Evolutionary conservation across 2,329 filamentous ascomycete genomes (phyloP), one percentile per base, ranked within the genome.

Genomic region (Sporothrix variecibatus): DNA sequence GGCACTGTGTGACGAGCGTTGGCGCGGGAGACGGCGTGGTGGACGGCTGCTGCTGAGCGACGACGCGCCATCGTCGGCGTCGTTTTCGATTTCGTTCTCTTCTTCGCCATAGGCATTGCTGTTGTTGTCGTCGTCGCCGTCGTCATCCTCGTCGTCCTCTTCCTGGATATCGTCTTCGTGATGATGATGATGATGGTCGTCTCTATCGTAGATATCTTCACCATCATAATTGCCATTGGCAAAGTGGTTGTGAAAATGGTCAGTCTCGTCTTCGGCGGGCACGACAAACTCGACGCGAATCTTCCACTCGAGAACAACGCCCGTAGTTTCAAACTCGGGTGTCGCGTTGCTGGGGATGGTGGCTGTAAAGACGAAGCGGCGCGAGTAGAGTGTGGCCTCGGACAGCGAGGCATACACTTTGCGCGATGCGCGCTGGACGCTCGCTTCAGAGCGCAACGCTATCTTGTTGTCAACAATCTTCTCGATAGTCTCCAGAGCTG

Each of bases 201-300:
- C 71, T 7, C 49, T 46, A 3, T 74, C 60, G 26, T 74, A 74
- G 7, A 56, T 53, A n/a, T 72, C 75, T 0, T 72, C 73, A 9
- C 77, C 76, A 8, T 83, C 81, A 31, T 79, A 78, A 9, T 79
- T 76, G 58, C 84, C 83, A 51, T 81, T 79, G 43, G 82, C 81
- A 38, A 62, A 49, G 15, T 49, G 17, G 28, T 31, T 40, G 58
- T 62, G 17, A 46, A 64, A 34, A n/a, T 34, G 34, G 34, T 79
- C 79, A 43, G 81, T 79, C 49, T 80, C 81, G 43, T 80, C 78
- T 43, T 73, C 73, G 20, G 11, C 73, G 77, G 93, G 91, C 6
- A 95, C 95, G 34, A 97, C 94, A 82, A 99, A 99, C 82, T 98
- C 95, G 74, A 99, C 90, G 1, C 94, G 87, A 46, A 99, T 85